Evolutionary conservation across 805 yeast genomes (phyloP), one percentile per base, ranked within the genome.

Genomic region (Jamesozyma jinghongensis): DNA sequence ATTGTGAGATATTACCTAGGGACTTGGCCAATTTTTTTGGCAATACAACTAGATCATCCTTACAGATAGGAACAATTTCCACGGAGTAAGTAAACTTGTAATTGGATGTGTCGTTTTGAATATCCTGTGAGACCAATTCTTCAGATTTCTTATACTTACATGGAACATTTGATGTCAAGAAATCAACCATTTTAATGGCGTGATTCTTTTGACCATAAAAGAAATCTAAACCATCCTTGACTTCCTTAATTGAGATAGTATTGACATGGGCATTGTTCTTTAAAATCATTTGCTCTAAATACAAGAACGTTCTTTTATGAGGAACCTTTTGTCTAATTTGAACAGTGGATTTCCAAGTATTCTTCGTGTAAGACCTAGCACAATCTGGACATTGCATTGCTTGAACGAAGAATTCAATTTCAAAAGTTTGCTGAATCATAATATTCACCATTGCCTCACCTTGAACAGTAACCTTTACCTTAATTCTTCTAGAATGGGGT

Each of bases 361-460:
- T 86, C 19, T 94, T 82, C 26, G 99, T 92, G 57, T 81, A 92
- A 1, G 96, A 83, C 63, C 85, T 87, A 40, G 97, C 97, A 77
- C 99, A 92, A 66, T 90, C 97, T 3, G 96, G 81, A 71, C 99
- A 92, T 70, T 92, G 98, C 84, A 84, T 85, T 13, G 97, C 94
- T 45, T 83, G 70, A 40, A 90, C 98, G n/a, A 84, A 77, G 59
- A 81, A 92, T 59, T 90, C 97, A 12, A 88, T 97, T 63, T 85
- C 96, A 59, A 90, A 87, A 19, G 83, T 75, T 66, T 92, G 98
- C 59, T 94, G 97, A 19, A 92, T 77, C 47, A 88, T 81, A 17
- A 95, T 85, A 57, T 86, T 86, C 26, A 79, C 71, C 77, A 87
- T 80, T 14, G 96, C 97, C 61, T 92, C 98, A 48, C 97, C 97